Evolutionary conservation across 768 basidiomycete species (phyloP).

Genomic region (Tylopilus intermedius): DNA sequence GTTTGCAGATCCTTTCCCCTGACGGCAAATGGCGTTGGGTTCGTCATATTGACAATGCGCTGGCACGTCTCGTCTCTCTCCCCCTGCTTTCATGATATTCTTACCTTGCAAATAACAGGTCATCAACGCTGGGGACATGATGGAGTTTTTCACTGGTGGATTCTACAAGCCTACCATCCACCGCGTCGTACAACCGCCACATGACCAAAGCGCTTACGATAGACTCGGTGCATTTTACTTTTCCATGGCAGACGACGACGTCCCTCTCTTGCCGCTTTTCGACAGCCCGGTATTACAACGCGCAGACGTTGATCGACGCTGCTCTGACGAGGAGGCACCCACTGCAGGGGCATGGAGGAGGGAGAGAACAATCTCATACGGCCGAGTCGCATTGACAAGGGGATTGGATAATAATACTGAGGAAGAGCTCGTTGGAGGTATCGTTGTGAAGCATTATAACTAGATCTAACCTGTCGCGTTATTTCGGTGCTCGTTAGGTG

Average conservation of each 20-base stretch:
- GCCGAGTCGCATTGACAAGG: slow-evolving; percentile 38
- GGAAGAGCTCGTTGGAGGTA: not conserved
- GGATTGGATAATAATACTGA: slow-evolving; percentile 41
- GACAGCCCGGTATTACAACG: slow-evolving; percentile 47
- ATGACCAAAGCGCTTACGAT: slow-evolving; percentile 42
- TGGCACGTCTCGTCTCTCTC: slow-evolving; percentile 32
- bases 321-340: slow-evolving; percentile 38
- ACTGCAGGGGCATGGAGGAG: slow-evolving; percentile 49
- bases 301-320: slow-evolving; percentile 35
- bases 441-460: too few relatives aligned
- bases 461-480: too few relatives aligned
- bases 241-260: slow-evolving; percentile 45
- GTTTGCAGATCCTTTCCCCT: slow-evolving; percentile 48
- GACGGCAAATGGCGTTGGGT: slow-evolving; percentile 57
- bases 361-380: slow-evolving; percentile 48
- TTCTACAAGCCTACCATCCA: slow-evolving; percentile 57
- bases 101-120: slow-evolving; percentile 34
- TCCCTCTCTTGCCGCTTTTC: slow-evolving; percentile 39
- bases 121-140: slow-evolving; percentile 54
- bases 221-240: slow-evolving; percentile 59
- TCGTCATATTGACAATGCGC: slow-evolving; percentile 51
- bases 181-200: slow-evolving; percentile 54
- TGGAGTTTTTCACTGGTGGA: slow-evolving; percentile 56
- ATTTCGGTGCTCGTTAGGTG: too few relatives aligned
- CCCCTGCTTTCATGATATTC: not conserved